Evolutionary conservation across 805 yeast genomes (phyloP).

Genomic region (Candida caryicola): DNA sequence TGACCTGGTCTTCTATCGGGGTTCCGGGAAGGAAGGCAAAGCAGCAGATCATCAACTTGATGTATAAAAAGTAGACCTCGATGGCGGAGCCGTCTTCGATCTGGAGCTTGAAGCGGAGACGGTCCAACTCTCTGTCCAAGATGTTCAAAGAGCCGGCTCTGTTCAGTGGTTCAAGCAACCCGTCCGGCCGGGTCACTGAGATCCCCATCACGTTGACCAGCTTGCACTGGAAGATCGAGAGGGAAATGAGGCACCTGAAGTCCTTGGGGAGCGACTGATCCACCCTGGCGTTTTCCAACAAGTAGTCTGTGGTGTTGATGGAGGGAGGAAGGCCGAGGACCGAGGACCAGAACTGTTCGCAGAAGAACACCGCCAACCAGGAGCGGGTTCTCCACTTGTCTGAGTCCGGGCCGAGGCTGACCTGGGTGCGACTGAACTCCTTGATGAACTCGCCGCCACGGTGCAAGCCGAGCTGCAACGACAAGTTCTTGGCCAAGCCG

Average conservation of each 20-base stretch:
- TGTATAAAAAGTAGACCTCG: slow-evolving; percentile 75
- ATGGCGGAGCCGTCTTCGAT: slow-evolving; percentile 64
- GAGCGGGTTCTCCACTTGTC: slow-evolving; percentile 93
- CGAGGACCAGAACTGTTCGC: slow-evolving; percentile 90
- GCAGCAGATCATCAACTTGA: slow-evolving; percentile 76
- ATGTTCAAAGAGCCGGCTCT: slow-evolving; percentile 79
- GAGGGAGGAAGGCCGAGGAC: slow-evolving; percentile 85
- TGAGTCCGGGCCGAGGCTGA: slow-evolving; percentile 76
- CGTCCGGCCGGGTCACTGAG: slow-evolving; percentile 82
- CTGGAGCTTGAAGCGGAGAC: slow-evolving; percentile 62
- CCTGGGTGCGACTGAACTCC: slow-evolving; percentile 89
- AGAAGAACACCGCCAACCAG: slow-evolving; percentile 84
- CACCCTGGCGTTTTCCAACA: slow-evolving; percentile 73
- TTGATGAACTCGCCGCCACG: slow-evolving; percentile 83
- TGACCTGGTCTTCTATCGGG: slow-evolving; percentile 80
- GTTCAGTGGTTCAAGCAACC: slow-evolving; percentile 77
- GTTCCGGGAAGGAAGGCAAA: slow-evolving; percentile 91
- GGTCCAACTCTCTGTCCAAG: slow-evolving; percentile 73
- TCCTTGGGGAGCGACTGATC: slow-evolving; percentile 64
- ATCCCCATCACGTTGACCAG: slow-evolving; percentile 84
- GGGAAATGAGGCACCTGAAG: slow-evolving; percentile 66
- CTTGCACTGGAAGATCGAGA: slow-evolving; percentile 81
- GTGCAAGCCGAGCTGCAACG: slow-evolving; percentile 85
- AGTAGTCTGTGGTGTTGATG: slow-evolving; percentile 71
- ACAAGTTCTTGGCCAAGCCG: slow-evolving; percentile 79